Evolutionary conservation across 2,329 filamentous ascomycete genomes (phyloP), one percentile per base, ranked within the genome.

Genomic region (Aspergillus cejpii): DNA sequence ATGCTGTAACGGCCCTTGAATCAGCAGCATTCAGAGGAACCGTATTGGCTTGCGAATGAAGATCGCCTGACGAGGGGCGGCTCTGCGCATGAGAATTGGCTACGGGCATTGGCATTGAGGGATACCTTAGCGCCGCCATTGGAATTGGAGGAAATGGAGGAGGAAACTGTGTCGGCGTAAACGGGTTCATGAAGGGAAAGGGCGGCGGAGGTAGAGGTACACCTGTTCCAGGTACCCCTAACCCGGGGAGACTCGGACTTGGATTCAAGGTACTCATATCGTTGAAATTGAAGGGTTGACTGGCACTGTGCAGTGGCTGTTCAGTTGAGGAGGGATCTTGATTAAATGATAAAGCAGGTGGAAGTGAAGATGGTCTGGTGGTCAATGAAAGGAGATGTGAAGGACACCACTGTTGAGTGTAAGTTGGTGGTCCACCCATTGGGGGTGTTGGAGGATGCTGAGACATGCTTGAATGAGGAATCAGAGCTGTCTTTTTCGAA

Each of bases 381-480:
- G 45, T 33, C 41, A 50, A 54, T 33, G 53, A 46, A 40, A 54
- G 48, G 34, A 60, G 50, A 43, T 60, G 56, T 33, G 54, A 55
- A n/a, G 59, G 54, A 54, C 62, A 59, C 64, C 63, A 71, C 51
- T 64, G 66, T 38, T 58, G 63, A 38, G 62, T 55, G 46, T 68
- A 64, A 48, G 54, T 59, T 39, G 59, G 53, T 46, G 59, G 53
- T 23, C 58, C 63, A 48, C 69, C 69, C 53, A 71, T 74, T 12
- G 69, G 60, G 29, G 72, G 68, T 36, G 66, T 66, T 47, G 64
- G 60, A 44, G 70, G 70, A 60, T 76, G 73, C 47, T 72, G 67
- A 39, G 73, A 71, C 74, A 76, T 76, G 39, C 42, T 60, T 19
- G 4, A 29, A 33, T 31, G 39, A 24, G 44, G 45, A 29, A 27